phyloP scores from a whole-genome alignment of 176 grass and related monocot species.

The Oropetium thomaeum region DNA sequence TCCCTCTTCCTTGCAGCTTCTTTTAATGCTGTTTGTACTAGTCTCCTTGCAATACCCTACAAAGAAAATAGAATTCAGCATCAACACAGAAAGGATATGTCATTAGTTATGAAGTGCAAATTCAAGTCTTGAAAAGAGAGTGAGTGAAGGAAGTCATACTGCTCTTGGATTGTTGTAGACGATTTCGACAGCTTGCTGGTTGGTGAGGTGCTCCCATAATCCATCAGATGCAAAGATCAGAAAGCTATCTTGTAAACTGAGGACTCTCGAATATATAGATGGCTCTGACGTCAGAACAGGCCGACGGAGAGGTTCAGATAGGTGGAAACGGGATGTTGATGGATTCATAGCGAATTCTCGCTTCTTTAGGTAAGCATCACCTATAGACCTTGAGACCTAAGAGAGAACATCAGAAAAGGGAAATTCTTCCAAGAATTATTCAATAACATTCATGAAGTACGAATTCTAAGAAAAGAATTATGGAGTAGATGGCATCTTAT shows the following conservation, averaged over 20 bases:
- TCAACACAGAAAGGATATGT: neutral
- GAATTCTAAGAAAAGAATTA: too few relatives aligned
- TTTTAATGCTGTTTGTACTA: conserved; percentile 50
- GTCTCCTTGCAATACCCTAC: conserved; percentile 60
- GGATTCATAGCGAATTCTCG: conserved; percentile 74
- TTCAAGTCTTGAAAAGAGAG: neutral
- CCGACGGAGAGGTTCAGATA: conserved; percentile 65
- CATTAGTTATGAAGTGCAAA: neutral
- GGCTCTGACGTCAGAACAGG: conserved; percentile 84
- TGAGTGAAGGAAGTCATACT: conserved; percentile 3
- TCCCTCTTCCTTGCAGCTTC: conserved; percentile 64
- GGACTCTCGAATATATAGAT: conserved; percentile 55
- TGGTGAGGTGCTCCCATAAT: conserved; percentile 93
- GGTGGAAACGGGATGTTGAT: conserved; percentile 75
- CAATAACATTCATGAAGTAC: neutral
- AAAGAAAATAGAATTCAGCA: neutral
- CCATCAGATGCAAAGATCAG: conserved; percentile 95
- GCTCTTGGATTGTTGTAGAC: conserved; percentile 43
- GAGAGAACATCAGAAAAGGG: conserved; percentile 22
- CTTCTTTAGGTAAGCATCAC: conserved; percentile 92
- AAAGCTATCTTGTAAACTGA: conserved; percentile 77
- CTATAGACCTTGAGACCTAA: conserved; percentile 97
- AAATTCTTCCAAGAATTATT: conserved; percentile 23
- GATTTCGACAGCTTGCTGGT: conserved; percentile 86
- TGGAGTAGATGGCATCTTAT: neutral